Base-by-base conservation (phyloP, 169 alveolate species). In the Cryptosporidium baileyi region DNA sequence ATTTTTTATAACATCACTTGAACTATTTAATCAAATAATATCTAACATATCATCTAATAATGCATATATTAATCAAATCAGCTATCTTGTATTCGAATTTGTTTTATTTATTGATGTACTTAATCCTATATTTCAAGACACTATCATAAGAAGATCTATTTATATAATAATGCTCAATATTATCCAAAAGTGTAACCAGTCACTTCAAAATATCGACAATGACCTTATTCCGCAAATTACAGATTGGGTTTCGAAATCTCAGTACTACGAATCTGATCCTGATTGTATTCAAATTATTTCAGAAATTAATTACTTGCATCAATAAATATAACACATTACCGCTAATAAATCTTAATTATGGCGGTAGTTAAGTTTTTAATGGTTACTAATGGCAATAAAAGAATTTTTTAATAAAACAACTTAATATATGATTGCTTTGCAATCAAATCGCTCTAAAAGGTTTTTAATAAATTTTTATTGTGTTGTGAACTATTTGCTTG, bases 21-120 rank as follows among this genome's bases (percentile, higher is more conserved):
- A 74, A 24, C 67, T 74, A 36, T 74, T 54, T 19, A 74, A 74
- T 67, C 47, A 74, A n/a, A 74, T 74, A 28, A 54, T 74, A 17
- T 26, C 43, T 8, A 74, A 57, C 26, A 54, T 60, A 3, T 36
- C 74, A 0, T 15, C 51, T 15, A 74, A 43, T 26, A 74, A 74
- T 28, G 13, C 30, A 22, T 30, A 57, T 41, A 51, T 30, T 5
- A 44, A 19, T 3, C 85, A 74, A 15, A 74, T 74, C 34, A 28
- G 22, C 47, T 9, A 36, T 0, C 54, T 54, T 28, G 85, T 67
- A 9, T 41, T 74, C 15, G 85, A 74, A 9, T 17, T 74, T 22
- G 26, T 51, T 30, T 22, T 38, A 15, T 24, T 41, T 24, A 40
- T 74, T n/a, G 57, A 74, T 32, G 17, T 40, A 22, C 22, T 7